Evolutionary conservation across 2,329 filamentous ascomycete species (phyloP).

Genomic region (Penicillium sp.): DNA sequence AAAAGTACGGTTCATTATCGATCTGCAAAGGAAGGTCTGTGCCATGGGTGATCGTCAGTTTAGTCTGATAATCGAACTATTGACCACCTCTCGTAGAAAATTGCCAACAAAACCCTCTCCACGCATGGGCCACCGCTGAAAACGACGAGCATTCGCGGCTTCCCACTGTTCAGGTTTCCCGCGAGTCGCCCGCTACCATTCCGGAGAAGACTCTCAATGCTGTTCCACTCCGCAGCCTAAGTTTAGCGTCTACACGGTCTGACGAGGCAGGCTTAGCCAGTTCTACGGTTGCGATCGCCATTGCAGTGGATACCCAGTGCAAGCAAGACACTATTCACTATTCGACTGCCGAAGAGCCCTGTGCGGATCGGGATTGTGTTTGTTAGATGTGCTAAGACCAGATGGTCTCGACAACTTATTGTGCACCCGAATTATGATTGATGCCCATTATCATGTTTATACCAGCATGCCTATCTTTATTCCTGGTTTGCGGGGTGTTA

Average conservation of each 20-base stretch:
- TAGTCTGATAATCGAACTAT: not conserved
- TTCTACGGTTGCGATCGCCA: slow-evolving; percentile 2
- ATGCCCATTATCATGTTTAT: not conserved
- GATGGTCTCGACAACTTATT: not conserved
- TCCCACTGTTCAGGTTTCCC: slow-evolving; percentile 7
- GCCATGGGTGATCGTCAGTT: slow-evolving; percentile 1
- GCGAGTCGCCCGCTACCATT: slow-evolving; percentile 13
- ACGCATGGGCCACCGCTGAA: not conserved
- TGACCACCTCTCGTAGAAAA: slow-evolving; percentile 8
- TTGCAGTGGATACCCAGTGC: not conserved
- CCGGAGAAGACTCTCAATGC: slow-evolving; percentile 13
- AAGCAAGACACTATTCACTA: not conserved
- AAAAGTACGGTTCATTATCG: not conserved
- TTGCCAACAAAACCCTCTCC: not conserved
- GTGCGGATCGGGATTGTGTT: not conserved
- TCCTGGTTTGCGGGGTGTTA: not conserved
- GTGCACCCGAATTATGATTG: not conserved
- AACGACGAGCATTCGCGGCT: slow-evolving; percentile 9
- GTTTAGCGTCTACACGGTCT: slow-evolving; percentile 19
- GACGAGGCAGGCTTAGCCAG: slow-evolving; percentile 20
- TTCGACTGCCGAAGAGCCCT: not conserved
- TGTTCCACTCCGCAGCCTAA: slow-evolving; percentile 19
- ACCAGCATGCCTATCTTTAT: not conserved
- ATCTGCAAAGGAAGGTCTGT: slow-evolving; percentile 6
- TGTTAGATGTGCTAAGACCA: not conserved